These are phyloP conservation scores for Phytophthora podocarpi DNA, from an alignment of 352 stramenopile genomes.

Conservation along the genomic window DNA sequence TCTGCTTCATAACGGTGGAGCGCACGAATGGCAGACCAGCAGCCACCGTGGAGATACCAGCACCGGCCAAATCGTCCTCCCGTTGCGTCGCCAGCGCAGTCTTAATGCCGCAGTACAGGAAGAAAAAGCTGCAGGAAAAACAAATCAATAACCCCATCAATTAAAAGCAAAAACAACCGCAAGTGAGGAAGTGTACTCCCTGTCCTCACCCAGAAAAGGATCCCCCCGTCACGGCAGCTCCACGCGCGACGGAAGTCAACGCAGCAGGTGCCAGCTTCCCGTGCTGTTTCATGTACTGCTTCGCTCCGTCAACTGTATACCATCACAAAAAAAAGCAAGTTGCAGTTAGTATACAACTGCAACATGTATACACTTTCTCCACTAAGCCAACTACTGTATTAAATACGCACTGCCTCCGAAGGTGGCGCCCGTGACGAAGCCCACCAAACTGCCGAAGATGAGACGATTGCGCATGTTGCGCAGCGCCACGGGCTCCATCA, in stretches of 20 bases:
- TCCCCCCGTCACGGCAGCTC: slow-evolving; percentile 60
- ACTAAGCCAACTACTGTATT: neutral
- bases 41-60: slow-evolving; percentile 55
- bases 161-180: neutral
- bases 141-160: neutral
- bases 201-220: slow-evolving; percentile 57
- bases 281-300: slow-evolving; percentile 66
- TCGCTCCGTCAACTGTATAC: slow-evolving; percentile 64
- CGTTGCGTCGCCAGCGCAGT: slow-evolving; percentile 69
- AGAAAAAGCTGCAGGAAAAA: slow-evolving; percentile 63
- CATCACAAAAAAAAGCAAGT: neutral
- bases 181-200: neutral
- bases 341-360: slow-evolving; percentile 2
- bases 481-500: slow-evolving; percentile 46
- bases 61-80: slow-evolving; percentile 62
- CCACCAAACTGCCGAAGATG: slow-evolving; percentile 79
- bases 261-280: slow-evolving; percentile 50
- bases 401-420: slow-evolving; percentile 71
- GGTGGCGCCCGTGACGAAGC: slow-evolving; percentile 76
- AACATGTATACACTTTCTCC: neutral
- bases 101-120: slow-evolving; percentile 78
- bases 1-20: slow-evolving; percentile 70
- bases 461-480: slow-evolving; percentile 69
- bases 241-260: slow-evolving; percentile 49
- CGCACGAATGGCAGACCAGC: slow-evolving; percentile 65